Base-by-base conservation (phyloP, 495 filamentous ascomycete genomes). In the Podospora australis region DNA sequence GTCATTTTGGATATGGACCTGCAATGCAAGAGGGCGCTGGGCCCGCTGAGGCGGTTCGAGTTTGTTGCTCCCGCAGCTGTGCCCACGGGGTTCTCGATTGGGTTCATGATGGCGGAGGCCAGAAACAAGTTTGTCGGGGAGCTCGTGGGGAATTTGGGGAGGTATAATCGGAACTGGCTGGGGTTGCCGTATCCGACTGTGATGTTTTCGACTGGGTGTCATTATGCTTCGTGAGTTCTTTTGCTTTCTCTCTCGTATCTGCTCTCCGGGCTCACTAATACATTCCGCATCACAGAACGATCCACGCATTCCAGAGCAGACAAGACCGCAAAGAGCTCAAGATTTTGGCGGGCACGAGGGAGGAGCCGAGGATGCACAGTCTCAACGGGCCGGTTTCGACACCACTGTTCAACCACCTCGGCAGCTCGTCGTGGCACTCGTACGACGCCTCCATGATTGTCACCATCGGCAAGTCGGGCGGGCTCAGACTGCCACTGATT, bases 351-450 rank as follows among this genome's bases (percentile, higher is more conserved):
- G 70, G 70, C 4, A 55, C 57, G n/a, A 41, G 24, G 11, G 41
- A 35, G 17, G 50, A 64, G 41, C 49, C 46, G 6, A 45, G 41
- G 24, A 19, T 73, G 48, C 70, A 71, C 45, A 65, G 59, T 44
- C 57, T 73, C n/a, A 73, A 68, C 43, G 70, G 69, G 1, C 59
- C 44, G n/a, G 69, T 71, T 3, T 60, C 60, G 16, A 73, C 70
- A 0, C 70, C 70, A 3, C 48, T 73, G 2, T 72, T 71, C 48
- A 58, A 66, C 35, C 70, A 73, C 38, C 58, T 71, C 16, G 70
- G 70, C n/a, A 68, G 66, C 39, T 71, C 69, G 10, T 70, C 65
- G 7, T 73, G 70, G 69, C 70, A 73, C 44, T 67, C 62, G 6
- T 68, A 61, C 22, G 70, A 73, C 43, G 70, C 68, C 5, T 50